These are phyloP conservation scores for Hyaloperonospora brassicae DNA, from an alignment of 352 stramenopile species.

Conservation along the genomic window DNA sequence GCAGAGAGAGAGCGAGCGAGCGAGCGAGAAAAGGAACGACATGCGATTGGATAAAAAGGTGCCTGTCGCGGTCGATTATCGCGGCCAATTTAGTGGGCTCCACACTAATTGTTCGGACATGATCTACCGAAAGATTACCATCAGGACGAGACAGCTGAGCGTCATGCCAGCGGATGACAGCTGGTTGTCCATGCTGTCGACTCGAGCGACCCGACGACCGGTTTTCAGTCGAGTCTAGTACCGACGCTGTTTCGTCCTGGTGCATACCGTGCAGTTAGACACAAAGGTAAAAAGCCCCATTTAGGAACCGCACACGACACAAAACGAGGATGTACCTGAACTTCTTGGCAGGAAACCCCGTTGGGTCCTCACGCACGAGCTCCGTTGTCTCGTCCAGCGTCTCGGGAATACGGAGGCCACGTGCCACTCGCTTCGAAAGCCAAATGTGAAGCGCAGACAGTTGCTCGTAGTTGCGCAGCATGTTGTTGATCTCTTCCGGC, in stretches of 20 bases:
- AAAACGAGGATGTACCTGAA: constrained; percentile 38
- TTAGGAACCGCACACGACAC: background rate
- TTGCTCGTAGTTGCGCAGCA: constrained; percentile 81
- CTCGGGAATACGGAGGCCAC: constrained; percentile 60
- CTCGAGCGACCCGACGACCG: no score
- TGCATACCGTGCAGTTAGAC: background rate
- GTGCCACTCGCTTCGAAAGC: constrained; percentile 76
- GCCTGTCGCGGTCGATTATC: background rate
- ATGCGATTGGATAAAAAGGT: constrained; percentile 18
- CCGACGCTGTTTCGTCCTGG: constrained; percentile 62
- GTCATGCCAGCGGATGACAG: no score
- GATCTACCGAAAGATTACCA: no score
- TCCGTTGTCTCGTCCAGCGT: constrained; percentile 73
- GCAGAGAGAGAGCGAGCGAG: no score
- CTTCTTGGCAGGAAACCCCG: constrained; percentile 77
- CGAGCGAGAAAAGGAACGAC: background rate
- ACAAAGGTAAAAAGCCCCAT: background rate
- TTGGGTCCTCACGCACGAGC: constrained; percentile 72
- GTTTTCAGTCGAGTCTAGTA: constrained; percentile 23
- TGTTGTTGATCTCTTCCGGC: constrained; percentile 81
- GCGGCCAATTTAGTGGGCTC: constrained; percentile 10
- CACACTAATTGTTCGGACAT: background rate
- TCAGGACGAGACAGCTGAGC: no score
- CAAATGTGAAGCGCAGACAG: constrained; percentile 63
- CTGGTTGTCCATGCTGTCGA: no score